Evolutionary conservation across 306 rosid species (phyloP).

Genomic region (Neltuma alba): DNA sequence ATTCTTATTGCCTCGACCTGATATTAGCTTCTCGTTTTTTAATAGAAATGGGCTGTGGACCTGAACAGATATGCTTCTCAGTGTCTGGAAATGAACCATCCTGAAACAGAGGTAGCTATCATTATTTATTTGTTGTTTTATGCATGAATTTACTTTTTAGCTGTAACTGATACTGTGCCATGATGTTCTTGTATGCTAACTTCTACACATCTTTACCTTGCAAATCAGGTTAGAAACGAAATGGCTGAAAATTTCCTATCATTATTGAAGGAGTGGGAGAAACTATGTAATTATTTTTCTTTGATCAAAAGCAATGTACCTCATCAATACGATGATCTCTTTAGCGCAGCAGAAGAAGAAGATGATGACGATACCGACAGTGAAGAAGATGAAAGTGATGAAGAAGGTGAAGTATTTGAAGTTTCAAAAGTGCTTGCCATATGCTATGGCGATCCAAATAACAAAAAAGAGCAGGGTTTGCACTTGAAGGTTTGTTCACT

Average conservation of each 20-base stretch:
- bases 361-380: constrained; percentile 31
- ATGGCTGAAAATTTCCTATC: constrained; percentile 66
- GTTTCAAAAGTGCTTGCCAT: constrained; percentile 55
- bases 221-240: constrained; percentile 78
- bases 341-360: constrained; percentile 27
- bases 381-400: constrained; percentile 24
- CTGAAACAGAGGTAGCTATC: constrained; percentile 67
- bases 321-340: constrained; percentile 43
- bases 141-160: not conserved
- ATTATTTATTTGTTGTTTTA: not conserved
- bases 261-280: constrained; percentile 69
- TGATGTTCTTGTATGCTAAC: not conserved
- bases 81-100: constrained; percentile 69
- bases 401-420: constrained; percentile 59
- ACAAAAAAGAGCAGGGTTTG: constrained; percentile 41
- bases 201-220: not conserved
- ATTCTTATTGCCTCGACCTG: not conserved
- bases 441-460: constrained; percentile 64
- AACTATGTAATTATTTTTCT: constrained; percentile 52
- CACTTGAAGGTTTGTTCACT: constrained; percentile 58
- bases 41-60: constrained; percentile 90
- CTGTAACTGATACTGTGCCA: not conserved
- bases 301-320: constrained; percentile 43
- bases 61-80: constrained; percentile 61
- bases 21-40: not conserved